These are phyloP conservation scores for Pleurotus tuoliensis DNA, from an alignment of 768 basidiomycete species.

Conservation along the genomic window DNA sequence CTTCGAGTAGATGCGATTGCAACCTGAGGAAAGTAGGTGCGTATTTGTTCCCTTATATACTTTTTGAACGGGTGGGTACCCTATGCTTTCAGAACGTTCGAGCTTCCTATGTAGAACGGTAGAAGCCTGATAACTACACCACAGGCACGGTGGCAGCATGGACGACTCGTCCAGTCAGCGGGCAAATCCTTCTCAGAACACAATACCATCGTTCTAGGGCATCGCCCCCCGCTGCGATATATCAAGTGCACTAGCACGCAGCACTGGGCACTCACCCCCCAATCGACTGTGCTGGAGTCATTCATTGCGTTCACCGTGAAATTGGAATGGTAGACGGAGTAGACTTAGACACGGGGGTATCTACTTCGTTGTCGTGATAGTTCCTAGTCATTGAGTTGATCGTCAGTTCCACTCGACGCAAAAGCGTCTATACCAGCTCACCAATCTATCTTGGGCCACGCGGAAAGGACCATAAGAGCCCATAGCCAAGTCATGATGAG, in stretches of 20 bases:
- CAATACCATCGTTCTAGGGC: not conserved
- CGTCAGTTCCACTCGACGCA: too few relatives aligned
- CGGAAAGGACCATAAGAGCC: not conserved
- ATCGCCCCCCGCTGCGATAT: not conserved
- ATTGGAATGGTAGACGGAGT: too few relatives aligned
- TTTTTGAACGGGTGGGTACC: not conserved
- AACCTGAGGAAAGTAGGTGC: slow-evolving; percentile 1
- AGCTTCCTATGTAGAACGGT: not conserved
- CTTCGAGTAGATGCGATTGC: slow-evolving; percentile 7
- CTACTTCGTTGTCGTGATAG: not conserved
- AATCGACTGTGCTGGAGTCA: not conserved
- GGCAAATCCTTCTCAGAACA: not conserved
- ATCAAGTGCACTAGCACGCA: not conserved
- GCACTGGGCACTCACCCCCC: not conserved
- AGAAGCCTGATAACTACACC: not conserved
- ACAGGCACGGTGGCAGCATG: slow-evolving; percentile 1
- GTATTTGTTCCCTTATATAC: not conserved
- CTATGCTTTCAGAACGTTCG: not conserved
- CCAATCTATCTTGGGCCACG: not conserved
- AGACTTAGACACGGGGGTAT: not conserved
- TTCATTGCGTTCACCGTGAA: not conserved
- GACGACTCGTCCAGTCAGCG: not conserved
- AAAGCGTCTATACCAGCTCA: too few relatives aligned
- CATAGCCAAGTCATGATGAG: not conserved
- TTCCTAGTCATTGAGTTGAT: too few relatives aligned